Conservation (phyloP, 768 basidiomycete species). For the Termitomyces sp. region DNA sequence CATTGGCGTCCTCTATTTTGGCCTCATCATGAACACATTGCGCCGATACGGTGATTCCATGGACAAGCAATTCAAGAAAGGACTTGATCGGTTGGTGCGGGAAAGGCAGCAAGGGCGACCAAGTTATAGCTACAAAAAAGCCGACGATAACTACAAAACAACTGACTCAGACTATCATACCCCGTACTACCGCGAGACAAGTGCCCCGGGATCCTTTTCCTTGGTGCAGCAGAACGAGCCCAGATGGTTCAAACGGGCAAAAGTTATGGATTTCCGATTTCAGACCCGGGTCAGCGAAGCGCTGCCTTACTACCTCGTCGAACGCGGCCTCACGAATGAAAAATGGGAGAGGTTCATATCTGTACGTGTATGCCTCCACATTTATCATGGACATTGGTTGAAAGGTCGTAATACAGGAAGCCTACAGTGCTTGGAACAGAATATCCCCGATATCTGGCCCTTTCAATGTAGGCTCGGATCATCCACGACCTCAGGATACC, state of each 20-base stretch:
- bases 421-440: slow-evolving; percentile 17
- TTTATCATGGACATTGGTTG: neutral
- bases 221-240: no score
- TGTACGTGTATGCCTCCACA: slow-evolving; percentile 11
- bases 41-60: slow-evolving; percentile 46
- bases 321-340: slow-evolving; percentile 12
- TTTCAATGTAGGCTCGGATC: neutral
- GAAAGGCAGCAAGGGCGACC: neutral
- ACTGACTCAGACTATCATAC: neutral
- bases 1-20: slow-evolving; percentile 53
- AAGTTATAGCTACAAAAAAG: neutral
- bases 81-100: slow-evolving; percentile 1
- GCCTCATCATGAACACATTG: slow-evolving; percentile 52
- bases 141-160: neutral
- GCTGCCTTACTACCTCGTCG: slow-evolving; percentile 15
- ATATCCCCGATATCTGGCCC: neutral
- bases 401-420: slow-evolving; percentile 18
- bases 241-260: slow-evolving; percentile 13
- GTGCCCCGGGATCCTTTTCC: no score
- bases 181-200: neutral
- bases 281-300: slow-evolving; percentile 3
- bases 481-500: slow-evolving; percentile 23
- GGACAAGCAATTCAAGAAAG: slow-evolving; percentile 27
- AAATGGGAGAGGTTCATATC: slow-evolving; percentile 22
- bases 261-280: slow-evolving; percentile 24